A percentile compares a stretch with the other conserved stretches of the same genome.
phyloP scores from a whole-genome alignment of 1,139 yeast genomes.

The Blastobotrys illinoisensis region DNA sequence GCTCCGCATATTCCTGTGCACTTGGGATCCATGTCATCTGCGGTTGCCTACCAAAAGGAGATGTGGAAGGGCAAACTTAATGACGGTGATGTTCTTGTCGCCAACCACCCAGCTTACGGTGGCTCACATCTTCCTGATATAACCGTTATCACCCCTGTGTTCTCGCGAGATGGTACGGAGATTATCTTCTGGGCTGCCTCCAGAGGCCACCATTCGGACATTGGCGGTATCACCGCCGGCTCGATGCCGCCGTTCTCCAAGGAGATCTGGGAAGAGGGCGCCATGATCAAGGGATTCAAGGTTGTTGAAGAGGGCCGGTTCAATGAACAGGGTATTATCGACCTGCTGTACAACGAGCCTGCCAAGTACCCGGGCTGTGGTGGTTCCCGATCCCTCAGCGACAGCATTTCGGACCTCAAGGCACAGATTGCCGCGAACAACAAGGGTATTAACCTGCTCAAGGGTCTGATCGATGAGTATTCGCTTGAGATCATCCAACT shows the following conservation, averaged over 20 bases:
- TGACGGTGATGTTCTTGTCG: constrained; percentile 69
- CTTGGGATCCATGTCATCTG: constrained; percentile 81
- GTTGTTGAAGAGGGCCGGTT: constrained; percentile 51
- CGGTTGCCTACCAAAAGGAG: constrained; percentile 63
- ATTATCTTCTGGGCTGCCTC: constrained; percentile 59
- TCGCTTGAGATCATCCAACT: constrained; percentile 47
- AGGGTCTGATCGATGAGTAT: constrained; percentile 45
- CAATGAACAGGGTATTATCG: constrained; percentile 46
- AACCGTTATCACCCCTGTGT: constrained; percentile 75
- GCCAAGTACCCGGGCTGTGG: constrained; percentile 51
- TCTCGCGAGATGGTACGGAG: constrained; percentile 49
- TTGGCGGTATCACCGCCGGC: constrained; percentile 63
- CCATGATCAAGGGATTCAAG: constrained; percentile 51
- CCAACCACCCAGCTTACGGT: constrained; percentile 76
- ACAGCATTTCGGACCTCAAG: constrained; percentile 57
- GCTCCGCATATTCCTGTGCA: constrained; percentile 90
- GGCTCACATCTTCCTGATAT: constrained; percentile 79
- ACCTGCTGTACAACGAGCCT: constrained; percentile 48
- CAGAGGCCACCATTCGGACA: constrained; percentile 64
- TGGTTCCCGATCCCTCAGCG: constrained; percentile 54
- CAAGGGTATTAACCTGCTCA: constrained; percentile 51
- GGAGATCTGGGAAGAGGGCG: constrained; percentile 61
- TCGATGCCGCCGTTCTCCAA: constrained; percentile 61
- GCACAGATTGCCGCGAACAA: constrained; percentile 67
- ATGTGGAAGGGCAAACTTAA: constrained; percentile 55